Evolutionary conservation across 192 early-diverging fungal genomes (phyloP).

Genomic region (Chytriomyces sp.): DNA sequence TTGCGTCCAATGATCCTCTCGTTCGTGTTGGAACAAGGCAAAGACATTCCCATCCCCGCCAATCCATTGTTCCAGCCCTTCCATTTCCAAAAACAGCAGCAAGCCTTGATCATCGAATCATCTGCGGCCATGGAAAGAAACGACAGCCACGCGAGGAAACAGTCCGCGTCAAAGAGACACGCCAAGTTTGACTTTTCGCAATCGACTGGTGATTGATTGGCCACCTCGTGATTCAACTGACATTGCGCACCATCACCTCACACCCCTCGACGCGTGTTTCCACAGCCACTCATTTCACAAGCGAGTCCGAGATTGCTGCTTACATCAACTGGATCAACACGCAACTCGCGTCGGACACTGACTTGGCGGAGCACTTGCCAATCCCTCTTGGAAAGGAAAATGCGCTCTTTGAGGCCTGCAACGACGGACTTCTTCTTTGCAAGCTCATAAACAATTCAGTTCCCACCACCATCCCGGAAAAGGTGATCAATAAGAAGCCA

Average conservation of each 20-base stretch:
- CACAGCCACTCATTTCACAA: constrained; percentile 34
- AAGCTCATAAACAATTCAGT: constrained; percentile 52
- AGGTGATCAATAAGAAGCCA: constrained; percentile 12
- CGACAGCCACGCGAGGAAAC: background rate
- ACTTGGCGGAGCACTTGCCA: constrained; percentile 33
- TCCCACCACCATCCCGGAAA: constrained; percentile 41
- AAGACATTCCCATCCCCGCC: background rate
- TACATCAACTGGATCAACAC: constrained; percentile 48
- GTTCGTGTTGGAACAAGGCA: background rate
- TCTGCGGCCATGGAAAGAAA: background rate
- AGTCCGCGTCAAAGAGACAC: background rate
- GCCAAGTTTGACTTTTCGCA: constrained; percentile 30
- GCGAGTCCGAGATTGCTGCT: constrained; percentile 39
- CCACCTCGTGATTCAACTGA: too few relatives aligned
- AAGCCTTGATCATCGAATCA: background rate
- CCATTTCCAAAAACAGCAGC: background rate
- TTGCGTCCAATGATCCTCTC: too few relatives aligned
- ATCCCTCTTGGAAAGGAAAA: constrained; percentile 11
- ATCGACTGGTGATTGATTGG: constrained; percentile 11
- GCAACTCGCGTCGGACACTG: constrained; percentile 30
- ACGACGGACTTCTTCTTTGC: constrained; percentile 45
- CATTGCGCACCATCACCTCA: too few relatives aligned
- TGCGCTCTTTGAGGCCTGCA: constrained; percentile 41
- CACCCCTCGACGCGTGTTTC: too few relatives aligned
- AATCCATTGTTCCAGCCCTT: background rate